phyloP scores from a whole-genome alignment of 129 eudicot species.

The Oenanthe sinensis region DNA sequence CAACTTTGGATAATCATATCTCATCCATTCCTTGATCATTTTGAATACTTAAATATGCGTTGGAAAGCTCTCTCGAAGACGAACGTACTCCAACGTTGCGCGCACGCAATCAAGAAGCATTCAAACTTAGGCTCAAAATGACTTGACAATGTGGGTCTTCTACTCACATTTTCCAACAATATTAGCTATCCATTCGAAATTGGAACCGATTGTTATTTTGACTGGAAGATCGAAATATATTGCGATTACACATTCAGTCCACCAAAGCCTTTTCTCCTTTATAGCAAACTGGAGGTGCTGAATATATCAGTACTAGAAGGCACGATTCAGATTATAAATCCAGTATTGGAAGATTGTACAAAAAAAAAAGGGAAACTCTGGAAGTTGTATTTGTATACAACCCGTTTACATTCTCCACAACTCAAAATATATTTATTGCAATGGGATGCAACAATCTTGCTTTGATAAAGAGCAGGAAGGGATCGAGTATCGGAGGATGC shows the following conservation, averaged over 20 bases:
- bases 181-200: background rate
- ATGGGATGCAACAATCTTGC: constrained; percentile 15
- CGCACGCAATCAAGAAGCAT: too few species aligned
- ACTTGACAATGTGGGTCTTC: too few species aligned
- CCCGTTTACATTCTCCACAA: background rate
- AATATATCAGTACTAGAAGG: background rate
- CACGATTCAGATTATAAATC: background rate
- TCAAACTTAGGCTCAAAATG: too few species aligned
- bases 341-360: background rate
- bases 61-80: too few species aligned
- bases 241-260: background rate
- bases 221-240: background rate
- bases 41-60: too few species aligned
- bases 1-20: too few species aligned
- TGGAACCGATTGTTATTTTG: background rate
- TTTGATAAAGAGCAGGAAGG: background rate
- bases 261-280: background rate
- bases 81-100: too few species aligned
- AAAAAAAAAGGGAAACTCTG: background rate
- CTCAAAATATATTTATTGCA: constrained; percentile 3
- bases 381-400: background rate
- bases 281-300: background rate
- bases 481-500: background rate
- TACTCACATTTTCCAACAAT: too few species aligned
- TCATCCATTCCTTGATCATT: too few species aligned